Conservation (phyloP, 2,329 filamentous ascomycete genomes). For the Trichoderma harzianum region DNA sequence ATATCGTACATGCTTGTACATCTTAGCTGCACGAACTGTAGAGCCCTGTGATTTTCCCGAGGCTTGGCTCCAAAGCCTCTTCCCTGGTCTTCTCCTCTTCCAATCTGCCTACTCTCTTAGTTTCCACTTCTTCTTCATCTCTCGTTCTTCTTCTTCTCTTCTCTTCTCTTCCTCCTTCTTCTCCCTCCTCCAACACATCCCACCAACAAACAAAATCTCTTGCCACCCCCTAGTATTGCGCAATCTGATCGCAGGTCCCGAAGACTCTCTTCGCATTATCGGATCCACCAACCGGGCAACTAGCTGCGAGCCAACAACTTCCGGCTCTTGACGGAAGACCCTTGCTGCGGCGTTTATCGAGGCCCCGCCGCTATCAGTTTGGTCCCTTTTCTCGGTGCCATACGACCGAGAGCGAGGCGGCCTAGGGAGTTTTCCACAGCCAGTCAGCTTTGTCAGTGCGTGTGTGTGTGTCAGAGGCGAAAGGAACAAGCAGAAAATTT, state of each 20-base stretch:
- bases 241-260: slow-evolving; percentile 13
- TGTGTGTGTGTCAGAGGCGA: slow-evolving; percentile 5
- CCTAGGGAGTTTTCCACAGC: background rate
- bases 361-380: slow-evolving; percentile 15
- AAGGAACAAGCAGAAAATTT: background rate
- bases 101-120: background rate
- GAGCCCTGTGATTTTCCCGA: slow-evolving; percentile 9
- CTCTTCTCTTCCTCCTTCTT: background rate
- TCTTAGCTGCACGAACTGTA: background rate
- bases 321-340: slow-evolving; percentile 12
- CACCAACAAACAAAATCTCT: background rate
- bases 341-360: slow-evolving; percentile 13
- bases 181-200: background rate
- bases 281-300: slow-evolving; percentile 11
- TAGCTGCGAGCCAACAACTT: slow-evolving; percentile 14
- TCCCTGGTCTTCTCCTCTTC: background rate
- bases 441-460: slow-evolving; percentile 2
- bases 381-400: slow-evolving; percentile 9
- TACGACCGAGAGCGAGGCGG: background rate
- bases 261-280: background rate
- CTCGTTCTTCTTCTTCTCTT: background rate
- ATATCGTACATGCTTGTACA: background rate
- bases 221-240: slow-evolving; percentile 9
- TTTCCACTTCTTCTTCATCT: background rate
- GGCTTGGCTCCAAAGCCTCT: background rate